These are phyloP conservation scores for Cymbidium sinense DNA, from an alignment of 106 monocot species.

Conservation along the genomic window DNA sequence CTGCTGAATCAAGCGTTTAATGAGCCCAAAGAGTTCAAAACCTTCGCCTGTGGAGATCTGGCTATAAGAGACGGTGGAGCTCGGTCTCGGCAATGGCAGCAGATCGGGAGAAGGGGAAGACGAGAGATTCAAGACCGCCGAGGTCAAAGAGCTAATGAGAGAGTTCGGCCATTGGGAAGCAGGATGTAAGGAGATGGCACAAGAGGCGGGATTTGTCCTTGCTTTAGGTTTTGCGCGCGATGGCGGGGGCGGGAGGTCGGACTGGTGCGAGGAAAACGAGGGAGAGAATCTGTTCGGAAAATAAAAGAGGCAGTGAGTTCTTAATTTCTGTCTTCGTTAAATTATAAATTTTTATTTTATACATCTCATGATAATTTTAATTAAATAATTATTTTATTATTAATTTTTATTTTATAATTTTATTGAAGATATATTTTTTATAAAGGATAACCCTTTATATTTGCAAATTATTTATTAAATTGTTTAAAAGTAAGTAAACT, in stretches of 20 bases:
- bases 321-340: too few relatives aligned
- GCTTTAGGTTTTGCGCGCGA: not conserved
- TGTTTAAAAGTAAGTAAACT: too few relatives aligned
- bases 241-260: not conserved
- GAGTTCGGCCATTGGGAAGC: slow-evolving; percentile 1
- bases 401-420: too few relatives aligned
- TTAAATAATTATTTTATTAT: too few relatives aligned
- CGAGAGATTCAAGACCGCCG: not conserved
- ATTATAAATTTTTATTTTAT: too few relatives aligned
- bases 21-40: not conserved
- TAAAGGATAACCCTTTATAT: too few relatives aligned
- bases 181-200: not conserved
- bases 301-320: not conserved
- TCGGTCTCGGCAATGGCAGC: not conserved
- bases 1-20: not conserved
- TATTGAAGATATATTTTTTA: too few relatives aligned
- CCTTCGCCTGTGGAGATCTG: not conserved
- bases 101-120: not conserved
- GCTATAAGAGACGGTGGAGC: not conserved
- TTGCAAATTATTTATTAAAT: too few relatives aligned
- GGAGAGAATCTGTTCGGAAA: not conserved
- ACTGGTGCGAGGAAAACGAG: not conserved
- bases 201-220: not conserved
- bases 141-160: not conserved
- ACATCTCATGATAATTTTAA: too few relatives aligned